Evolutionary conservation across 345 rosid species (phyloP), one percentile per base, ranked within the genome.

Genomic region (Psidium friedrichsthalianum): DNA sequence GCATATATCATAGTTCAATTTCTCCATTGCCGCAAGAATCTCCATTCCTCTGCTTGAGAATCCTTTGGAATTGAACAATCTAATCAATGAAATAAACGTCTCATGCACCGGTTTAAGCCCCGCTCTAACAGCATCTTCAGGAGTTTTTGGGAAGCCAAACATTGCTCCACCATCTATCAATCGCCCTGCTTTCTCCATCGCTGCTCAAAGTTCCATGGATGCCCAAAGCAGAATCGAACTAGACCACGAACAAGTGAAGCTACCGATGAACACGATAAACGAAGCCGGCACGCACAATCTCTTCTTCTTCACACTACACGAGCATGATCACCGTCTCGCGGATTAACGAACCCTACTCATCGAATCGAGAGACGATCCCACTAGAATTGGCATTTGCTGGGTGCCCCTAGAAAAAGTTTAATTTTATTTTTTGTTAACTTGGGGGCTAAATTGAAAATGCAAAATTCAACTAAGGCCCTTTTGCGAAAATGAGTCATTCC

Each of bases 31-130:
- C 10, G 95, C 95, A 57, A 97, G 94, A 21, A 95, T 89, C 64
- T 95, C 98, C 86, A 94, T 85, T 32, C 94, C 99, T 91, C 91
- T 90, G 24, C 90, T 93, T 57, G 94, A 95, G 82, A 87, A 88
- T 24, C 98, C 98, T 90, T 89, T 95, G 0, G 96, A 93, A 20
- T 94, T 98, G 81, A 91, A 97, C 85, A 95, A 87, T 42, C 98
- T 89, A 88, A 92, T 85, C 82, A 97, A 85, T n/a, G 97, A 92
- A 57, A 95, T 85, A 87, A 95, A 93, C 2, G 99, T 95, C 88
- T 97, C 99, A 24, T 90, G 98, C 57, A 97, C 94, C 13, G 99
- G 99, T 11, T 92, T 91, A 82, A 93, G 87, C 8, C 98, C 99
- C 82, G 93, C 92, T n/a, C n/a, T n/a, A n/a, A n/a, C n/a, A n/a